A percentile compares a stretch with the other conserved stretches of the same genome.
phyloP scores from a whole-genome alignment of 1,139 yeast genomes.

The Groenewaldozyma sp. region DNA sequence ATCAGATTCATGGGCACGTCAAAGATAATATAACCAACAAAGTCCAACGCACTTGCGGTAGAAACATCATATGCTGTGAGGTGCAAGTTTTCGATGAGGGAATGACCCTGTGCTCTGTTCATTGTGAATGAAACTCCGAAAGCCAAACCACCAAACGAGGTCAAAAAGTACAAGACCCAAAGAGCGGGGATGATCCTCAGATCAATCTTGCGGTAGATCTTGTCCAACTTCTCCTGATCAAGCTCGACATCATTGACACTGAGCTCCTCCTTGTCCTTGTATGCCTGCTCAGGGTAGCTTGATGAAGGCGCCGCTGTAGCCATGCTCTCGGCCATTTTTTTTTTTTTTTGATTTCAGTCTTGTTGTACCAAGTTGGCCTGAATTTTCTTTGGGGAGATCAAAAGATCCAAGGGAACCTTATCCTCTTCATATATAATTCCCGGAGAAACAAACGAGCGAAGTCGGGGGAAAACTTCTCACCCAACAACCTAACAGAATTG shows the following conservation, averaged over 20 bases:
- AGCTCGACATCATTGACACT: neutral
- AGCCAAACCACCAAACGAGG: slow-evolving; percentile 69
- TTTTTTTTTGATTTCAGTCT: too few relatives aligned
- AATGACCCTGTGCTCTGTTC: slow-evolving; percentile 58
- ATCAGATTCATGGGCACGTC: slow-evolving; percentile 82
- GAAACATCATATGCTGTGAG: slow-evolving; percentile 52
- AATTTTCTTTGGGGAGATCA: too few relatives aligned
- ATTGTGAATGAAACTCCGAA: slow-evolving; percentile 77
- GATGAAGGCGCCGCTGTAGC: neutral
- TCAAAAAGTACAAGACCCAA: slow-evolving; percentile 70
- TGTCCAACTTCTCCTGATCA: slow-evolving; percentile 37
- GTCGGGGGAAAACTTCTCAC: too few relatives aligned
- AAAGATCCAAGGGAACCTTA: too few relatives aligned
- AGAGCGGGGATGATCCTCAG: slow-evolving; percentile 69
- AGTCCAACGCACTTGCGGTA: slow-evolving; percentile 72
- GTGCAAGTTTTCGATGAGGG: slow-evolving; percentile 45
- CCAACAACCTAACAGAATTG: too few relatives aligned
- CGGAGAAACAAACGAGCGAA: too few relatives aligned
- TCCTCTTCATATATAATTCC: too few relatives aligned
- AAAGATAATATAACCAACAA: slow-evolving; percentile 73
- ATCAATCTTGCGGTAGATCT: slow-evolving; percentile 59
- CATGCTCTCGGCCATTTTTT: neutral
- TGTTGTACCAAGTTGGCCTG: too few relatives aligned
- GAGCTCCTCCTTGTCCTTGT: neutral
- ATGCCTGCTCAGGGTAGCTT: neutral